A percentile compares a stretch with the other conserved stretches of the same genome.
phyloP scores from a whole-genome alignment of 768 basidiomycete genomes.

The Boletus pseudopeckii region DNA sequence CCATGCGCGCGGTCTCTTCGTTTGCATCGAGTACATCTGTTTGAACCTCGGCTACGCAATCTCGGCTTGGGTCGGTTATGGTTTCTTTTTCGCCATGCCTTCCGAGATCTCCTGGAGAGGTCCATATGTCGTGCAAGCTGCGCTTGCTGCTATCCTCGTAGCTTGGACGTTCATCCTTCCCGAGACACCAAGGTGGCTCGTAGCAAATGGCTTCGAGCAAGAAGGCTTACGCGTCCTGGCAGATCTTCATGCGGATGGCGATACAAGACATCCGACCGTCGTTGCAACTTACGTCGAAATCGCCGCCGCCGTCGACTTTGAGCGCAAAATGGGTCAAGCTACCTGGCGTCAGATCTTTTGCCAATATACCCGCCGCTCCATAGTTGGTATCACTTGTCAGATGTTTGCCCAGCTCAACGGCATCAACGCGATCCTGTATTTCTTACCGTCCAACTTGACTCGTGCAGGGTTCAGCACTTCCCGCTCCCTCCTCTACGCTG shows the following conservation, averaged over 20 bases:
- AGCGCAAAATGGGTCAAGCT: conserved; percentile 38
- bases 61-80: conserved; percentile 48
- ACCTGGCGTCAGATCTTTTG: conserved; percentile 49
- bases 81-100: conserved; percentile 45
- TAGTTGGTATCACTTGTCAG: conserved; percentile 54
- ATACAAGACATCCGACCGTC: conserved; percentile 41
- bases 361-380: conserved; percentile 46
- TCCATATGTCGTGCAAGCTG: conserved; percentile 52
- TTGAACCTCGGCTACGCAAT: conserved; percentile 49
- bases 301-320: conserved; percentile 37
- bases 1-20: conserved; percentile 48
- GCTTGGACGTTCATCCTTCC: conserved; percentile 48
- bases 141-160: conserved; percentile 45
- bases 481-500: conserved; percentile 44
- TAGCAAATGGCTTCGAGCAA: conserved; percentile 48
- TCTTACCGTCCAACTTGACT: conserved; percentile 50
- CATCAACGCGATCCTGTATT: conserved; percentile 57
- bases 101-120: conserved; percentile 54
- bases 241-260: conserved; percentile 54
- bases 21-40: conserved; percentile 52
- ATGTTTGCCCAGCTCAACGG: conserved; percentile 55
- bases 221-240: conserved; percentile 52
- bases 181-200: conserved; percentile 53
- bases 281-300: conserved; percentile 45
- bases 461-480: conserved; percentile 47